Base-by-base conservation (phyloP, 2,329 filamentous ascomycete species). In the Sporothrix inflata region DNA sequence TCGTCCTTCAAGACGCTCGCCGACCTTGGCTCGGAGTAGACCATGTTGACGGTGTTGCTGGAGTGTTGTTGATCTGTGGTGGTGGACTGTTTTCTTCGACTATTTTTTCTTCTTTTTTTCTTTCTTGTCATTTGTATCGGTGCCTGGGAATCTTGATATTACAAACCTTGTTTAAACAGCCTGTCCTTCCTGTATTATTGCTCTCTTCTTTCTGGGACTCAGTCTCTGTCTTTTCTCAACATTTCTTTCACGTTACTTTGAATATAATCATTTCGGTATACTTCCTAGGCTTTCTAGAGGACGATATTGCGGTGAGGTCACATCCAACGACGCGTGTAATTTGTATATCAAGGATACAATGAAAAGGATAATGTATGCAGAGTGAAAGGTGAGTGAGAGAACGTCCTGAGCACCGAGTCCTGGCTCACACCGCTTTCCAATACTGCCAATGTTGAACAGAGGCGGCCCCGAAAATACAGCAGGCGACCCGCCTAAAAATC, bases 1-100 rank as follows among this genome's bases (percentile, higher is more conserved):
- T 74, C 84, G 49, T 76, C 78, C 1, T 86, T 87, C 77, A 85
- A 82, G 80, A 89, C 87, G 1, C 75, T 89, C 79, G 85, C 87
- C 8, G 87, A 89, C 75, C 76, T 89, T 73, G 83, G 82, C 49
- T 74, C 74, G 4, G 78, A 81, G 30, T 73, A 72, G 14, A 11
- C 3, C 42, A n/a, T n/a, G n/a, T n/a, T n/a, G n/a, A n/a, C n/a
- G n/a, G n/a, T n/a, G 21, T 1, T 53, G 19, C 12, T 42, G 40
- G n/a, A 19, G 38, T 27, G n/a, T 9, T 27, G n/a, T 24, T n/a
- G 30, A 42, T 14, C 19, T 49, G 47, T 5, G 19, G 19, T 49
- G 47, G 47, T 49, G 4, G 11, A 14, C 16, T 8, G 16, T 3
- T n/a, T 3, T 19, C 19, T 65, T 24, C 21, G 27, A 11, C 9